A percentile compares a stretch with the other conserved stretches of the same genome.
These are phyloP conservation scores for Fomes fomentarius DNA, from an alignment of 1,284 basidiomycete genomes.

Conservation along the genomic window DNA sequence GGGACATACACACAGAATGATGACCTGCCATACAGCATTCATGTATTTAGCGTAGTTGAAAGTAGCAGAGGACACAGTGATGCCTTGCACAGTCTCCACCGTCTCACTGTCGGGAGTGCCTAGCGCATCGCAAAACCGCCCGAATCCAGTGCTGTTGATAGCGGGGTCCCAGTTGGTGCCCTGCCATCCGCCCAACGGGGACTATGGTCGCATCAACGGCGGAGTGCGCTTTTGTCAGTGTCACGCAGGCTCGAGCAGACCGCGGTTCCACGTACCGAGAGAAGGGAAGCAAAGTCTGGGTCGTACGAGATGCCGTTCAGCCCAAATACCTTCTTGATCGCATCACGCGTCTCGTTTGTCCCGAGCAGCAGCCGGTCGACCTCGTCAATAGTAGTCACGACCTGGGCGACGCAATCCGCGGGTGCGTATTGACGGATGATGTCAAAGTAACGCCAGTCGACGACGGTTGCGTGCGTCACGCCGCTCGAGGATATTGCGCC, in stretches of 20 bases:
- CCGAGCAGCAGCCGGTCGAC: conserved; percentile 66
- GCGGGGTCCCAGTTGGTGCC: conserved; percentile 77
- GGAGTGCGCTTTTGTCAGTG: background rate
- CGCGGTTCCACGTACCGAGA: conserved; percentile 49
- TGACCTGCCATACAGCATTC: conserved; percentile 65
- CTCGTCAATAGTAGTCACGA: conserved; percentile 64
- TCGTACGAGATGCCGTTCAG: conserved; percentile 68
- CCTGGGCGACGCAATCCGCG: conserved; percentile 68
- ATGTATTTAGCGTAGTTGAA: conserved; percentile 81
- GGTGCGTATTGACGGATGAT: conserved; percentile 81
- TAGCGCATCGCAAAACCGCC: conserved; percentile 72
- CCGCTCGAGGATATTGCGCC: conserved; percentile 92
- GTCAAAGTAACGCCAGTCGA: conserved; percentile 87
- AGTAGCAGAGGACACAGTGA: conserved; percentile 59
- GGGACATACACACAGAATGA: too few relatives aligned
- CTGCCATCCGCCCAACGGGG: conserved; percentile 59
- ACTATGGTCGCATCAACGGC: conserved; percentile 27
- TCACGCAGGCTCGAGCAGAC: background rate
- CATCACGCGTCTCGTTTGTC: conserved; percentile 38
- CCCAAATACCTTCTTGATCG: conserved; percentile 77
- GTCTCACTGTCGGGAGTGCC: conserved; percentile 42
- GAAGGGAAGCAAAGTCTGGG: conserved; percentile 78
- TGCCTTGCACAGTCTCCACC: conserved; percentile 46
- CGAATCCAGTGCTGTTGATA: conserved; percentile 62
- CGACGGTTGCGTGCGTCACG: conserved; percentile 73